These are phyloP conservation scores for Phytopythium helicoides DNA, from an alignment of 352 stramenopile species.

Conservation along the genomic window DNA sequence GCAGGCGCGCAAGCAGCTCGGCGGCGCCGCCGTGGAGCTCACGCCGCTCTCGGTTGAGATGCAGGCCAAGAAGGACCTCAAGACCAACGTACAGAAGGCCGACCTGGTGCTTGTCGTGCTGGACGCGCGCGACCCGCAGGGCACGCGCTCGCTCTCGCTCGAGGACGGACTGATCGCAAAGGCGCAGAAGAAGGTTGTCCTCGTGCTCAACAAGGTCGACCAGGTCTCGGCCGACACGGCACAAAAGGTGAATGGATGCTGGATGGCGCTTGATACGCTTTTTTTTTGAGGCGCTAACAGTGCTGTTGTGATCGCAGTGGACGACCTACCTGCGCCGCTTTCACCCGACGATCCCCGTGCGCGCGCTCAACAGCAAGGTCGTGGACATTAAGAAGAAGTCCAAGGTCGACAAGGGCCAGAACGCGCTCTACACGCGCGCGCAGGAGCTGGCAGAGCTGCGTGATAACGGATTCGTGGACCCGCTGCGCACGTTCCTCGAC, in stretches of 20 bases:
- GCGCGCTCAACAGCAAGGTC: constrained; percentile 74
- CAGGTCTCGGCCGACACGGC: constrained; percentile 89
- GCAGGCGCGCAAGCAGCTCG: constrained; percentile 24
- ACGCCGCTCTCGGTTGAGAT: constrained; percentile 72
- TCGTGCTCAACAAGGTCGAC: constrained; percentile 99
- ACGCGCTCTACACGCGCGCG: constrained; percentile 66
- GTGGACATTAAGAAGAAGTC: constrained; percentile 92
- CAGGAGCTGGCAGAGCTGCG: constrained; percentile 65
- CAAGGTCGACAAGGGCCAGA: constrained; percentile 54
- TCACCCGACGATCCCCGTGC: constrained; percentile 93
- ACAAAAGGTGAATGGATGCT: constrained; percentile 51
- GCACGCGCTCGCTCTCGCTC: constrained; percentile 90
- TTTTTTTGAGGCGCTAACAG: constrained; percentile 18
- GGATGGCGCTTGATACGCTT: background rate
- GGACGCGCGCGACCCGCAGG: constrained; percentile 97
- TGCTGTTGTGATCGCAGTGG: constrained; percentile 63
- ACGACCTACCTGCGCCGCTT: constrained; percentile 92
- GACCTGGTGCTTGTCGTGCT: constrained; percentile 89
- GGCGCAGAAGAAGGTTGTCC: constrained; percentile 94
- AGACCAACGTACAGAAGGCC: constrained; percentile 57
- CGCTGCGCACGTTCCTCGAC: constrained; percentile 94
- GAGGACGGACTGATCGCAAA: constrained; percentile 95
- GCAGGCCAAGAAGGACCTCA: constrained; percentile 78
- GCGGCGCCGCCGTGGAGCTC: constrained; percentile 18
- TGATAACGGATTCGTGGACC: constrained; percentile 83